phyloP scores from a whole-genome alignment of 805 yeast genomes.

The Metschnikowia cerradonensis region DNA sequence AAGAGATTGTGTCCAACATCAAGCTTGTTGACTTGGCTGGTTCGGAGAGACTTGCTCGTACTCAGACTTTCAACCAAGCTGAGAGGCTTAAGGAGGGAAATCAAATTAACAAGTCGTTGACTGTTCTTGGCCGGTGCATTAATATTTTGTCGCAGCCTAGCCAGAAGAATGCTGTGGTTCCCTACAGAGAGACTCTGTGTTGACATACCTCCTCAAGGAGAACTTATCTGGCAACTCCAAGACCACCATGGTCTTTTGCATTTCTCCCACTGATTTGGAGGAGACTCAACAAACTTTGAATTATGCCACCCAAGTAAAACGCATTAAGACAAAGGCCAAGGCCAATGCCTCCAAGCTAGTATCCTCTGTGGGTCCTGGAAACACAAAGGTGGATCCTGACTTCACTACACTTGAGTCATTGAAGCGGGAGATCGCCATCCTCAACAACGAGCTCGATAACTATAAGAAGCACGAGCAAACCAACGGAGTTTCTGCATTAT shows the following conservation, averaged over 20 bases:
- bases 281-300: conserved; percentile 73
- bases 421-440: conserved; percentile 28
- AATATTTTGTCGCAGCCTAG: conserved; percentile 44
- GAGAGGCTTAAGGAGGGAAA: conserved; percentile 69
- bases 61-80: conserved; percentile 53
- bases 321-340: conserved; percentile 59
- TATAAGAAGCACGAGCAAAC: conserved; percentile 7
- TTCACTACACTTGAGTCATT: conserved; percentile 26
- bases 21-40: conserved; percentile 81
- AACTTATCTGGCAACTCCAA: conserved; percentile 82
- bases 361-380: conserved; percentile 30
- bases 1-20: conserved; percentile 54
- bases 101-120: conserved; percentile 71
- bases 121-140: conserved; percentile 71
- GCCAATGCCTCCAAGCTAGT: conserved; percentile 31
- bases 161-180: conserved; percentile 41
- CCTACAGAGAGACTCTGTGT: conserved; percentile 72
- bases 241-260: conserved; percentile 82
- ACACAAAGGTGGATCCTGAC: conserved; percentile 24
- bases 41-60: conserved; percentile 63
- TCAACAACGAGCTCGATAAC: conserved; percentile 20
- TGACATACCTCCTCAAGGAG: conserved; percentile 74
- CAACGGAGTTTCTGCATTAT: conserved; percentile 23
- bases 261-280: conserved; percentile 75
- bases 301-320: conserved; percentile 74